These are phyloP conservation scores for Teunomyces kruisii DNA, from an alignment of 805 yeast species.

Conservation along the genomic window DNA sequence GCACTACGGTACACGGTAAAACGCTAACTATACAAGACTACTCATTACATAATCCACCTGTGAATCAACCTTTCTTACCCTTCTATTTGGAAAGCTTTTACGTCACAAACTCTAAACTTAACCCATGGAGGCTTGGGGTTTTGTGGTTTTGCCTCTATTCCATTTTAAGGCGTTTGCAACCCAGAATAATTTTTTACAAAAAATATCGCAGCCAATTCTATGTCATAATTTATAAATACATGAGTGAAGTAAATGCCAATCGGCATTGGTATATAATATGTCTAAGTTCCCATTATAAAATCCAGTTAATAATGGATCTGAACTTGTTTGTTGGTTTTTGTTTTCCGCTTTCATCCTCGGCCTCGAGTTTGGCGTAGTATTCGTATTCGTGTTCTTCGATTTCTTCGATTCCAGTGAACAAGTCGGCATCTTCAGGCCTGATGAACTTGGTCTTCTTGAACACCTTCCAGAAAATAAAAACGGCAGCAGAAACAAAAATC, in stretches of 20 bases:
- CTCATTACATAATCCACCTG: too few species aligned
- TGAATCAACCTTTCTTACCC: too few species aligned
- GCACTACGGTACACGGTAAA: too few species aligned
- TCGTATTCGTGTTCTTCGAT: slow-evolving; percentile 51
- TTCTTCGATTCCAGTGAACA: slow-evolving; percentile 44
- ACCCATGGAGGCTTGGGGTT: too few species aligned
- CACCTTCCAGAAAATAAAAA: slow-evolving; percentile 37
- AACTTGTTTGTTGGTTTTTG: slow-evolving; percentile 8
- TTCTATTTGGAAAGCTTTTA: too few species aligned
- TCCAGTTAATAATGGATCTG: slow-evolving; percentile 18
- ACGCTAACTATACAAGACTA: too few species aligned
- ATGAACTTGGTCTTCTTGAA: slow-evolving; percentile 36
- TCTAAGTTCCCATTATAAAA: slow-evolving; percentile 13
- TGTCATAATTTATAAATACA: not conserved
- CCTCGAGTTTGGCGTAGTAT: slow-evolving; percentile 35
- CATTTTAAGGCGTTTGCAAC: too few species aligned
- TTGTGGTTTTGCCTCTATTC: too few species aligned
- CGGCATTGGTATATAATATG: not conserved
- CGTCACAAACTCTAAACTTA: too few species aligned
- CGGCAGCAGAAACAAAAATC: slow-evolving; percentile 49
- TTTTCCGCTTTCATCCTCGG: slow-evolving; percentile 15
- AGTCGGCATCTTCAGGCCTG: slow-evolving; percentile 47
- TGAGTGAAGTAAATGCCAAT: not conserved
- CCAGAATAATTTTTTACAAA: too few species aligned
- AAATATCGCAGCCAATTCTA: too few species aligned